Evolutionary conservation across 2,329 filamentous ascomycete species (phyloP).

Genomic region (Colletotrichum orbiculare): DNA sequence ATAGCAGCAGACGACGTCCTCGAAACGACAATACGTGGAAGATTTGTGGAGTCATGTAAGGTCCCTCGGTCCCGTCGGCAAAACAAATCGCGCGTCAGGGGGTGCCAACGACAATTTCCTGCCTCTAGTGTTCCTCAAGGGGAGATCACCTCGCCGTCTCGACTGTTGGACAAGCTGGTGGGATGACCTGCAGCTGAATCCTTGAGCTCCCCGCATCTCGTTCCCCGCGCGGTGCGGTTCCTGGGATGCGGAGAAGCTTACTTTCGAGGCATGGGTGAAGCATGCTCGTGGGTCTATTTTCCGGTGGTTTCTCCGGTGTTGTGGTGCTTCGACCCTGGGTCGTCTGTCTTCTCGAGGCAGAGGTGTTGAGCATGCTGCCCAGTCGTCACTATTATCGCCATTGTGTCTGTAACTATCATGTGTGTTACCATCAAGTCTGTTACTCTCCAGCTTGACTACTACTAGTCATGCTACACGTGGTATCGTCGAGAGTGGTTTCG

Average conservation of each 20-base stretch:
- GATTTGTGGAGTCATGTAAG: conserved; percentile 24
- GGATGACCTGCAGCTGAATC: conserved; percentile 17
- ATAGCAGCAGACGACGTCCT: background rate
- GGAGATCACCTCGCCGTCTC: background rate
- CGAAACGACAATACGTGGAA: conserved; percentile 32
- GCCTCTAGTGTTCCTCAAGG: background rate
- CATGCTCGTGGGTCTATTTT: background rate
- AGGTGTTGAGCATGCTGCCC: too few species aligned
- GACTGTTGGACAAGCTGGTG: conserved; percentile 6
- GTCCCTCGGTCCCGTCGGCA: conserved; percentile 23
- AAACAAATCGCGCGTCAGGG: conserved; percentile 18
- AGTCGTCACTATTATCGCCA: too few species aligned
- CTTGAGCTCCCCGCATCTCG: conserved; percentile 10
- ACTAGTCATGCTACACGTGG: conserved; percentile 32
- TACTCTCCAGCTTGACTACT: conserved; percentile 10
- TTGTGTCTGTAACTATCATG: too few species aligned
- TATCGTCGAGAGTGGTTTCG: conserved; percentile 37
- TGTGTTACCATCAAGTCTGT: conserved; percentile 29
- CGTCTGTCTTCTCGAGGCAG: too few species aligned
- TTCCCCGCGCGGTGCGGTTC: conserved; percentile 2
- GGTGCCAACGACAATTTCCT: background rate
- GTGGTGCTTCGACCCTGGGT: too few species aligned
- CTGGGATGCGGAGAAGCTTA: conserved; percentile 19
- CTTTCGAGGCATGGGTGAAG: background rate
- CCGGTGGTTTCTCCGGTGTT: background rate